phyloP scores from a whole-genome alignment of 2,329 filamentous ascomycete species.

The Fusarium sarcochroum region DNA sequence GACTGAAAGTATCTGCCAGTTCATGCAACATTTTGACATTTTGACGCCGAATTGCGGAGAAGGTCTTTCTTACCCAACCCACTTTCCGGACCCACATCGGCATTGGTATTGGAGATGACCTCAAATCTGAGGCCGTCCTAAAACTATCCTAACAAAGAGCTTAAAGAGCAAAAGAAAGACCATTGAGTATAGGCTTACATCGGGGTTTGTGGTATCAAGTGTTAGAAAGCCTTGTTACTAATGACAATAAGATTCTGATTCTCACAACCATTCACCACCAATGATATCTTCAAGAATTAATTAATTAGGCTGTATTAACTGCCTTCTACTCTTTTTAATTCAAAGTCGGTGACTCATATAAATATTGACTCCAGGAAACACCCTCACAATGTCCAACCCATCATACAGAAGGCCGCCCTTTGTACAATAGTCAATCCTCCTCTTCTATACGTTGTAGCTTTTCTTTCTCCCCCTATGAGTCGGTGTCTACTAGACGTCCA shows the following conservation, averaged over 20 bases:
- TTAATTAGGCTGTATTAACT: slow-evolving; percentile 18
- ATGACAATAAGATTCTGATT: no score
- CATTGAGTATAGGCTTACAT: no score
- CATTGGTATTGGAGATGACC: slow-evolving; percentile 2
- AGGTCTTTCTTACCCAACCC: background rate
- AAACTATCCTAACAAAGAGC: no score
- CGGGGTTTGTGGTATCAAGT: no score
- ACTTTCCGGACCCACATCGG: slow-evolving; percentile 20
- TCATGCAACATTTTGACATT: slow-evolving; percentile 24
- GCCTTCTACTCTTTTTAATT: slow-evolving; percentile 37
- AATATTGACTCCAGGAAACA: slow-evolving; percentile 1
- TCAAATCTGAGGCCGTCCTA: slow-evolving; percentile 2
- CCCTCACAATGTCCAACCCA: background rate
- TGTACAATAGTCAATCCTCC: slow-evolving; percentile 23
- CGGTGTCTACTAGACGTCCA: slow-evolving; percentile 55
- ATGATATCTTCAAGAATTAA: background rate
- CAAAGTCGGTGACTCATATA: slow-evolving; percentile 14
- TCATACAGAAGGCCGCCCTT: slow-evolving; percentile 21
- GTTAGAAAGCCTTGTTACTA: no score
- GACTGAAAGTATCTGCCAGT: slow-evolving; percentile 7
- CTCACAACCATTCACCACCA: background rate
- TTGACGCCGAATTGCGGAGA: slow-evolving; percentile 36
- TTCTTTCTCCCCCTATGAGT: slow-evolving; percentile 42
- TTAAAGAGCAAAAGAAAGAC: no score
- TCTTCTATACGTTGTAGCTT: slow-evolving; percentile 15